Conservation (phyloP, 495 filamentous ascomycete species). For the Podospora tetraspora region DNA sequence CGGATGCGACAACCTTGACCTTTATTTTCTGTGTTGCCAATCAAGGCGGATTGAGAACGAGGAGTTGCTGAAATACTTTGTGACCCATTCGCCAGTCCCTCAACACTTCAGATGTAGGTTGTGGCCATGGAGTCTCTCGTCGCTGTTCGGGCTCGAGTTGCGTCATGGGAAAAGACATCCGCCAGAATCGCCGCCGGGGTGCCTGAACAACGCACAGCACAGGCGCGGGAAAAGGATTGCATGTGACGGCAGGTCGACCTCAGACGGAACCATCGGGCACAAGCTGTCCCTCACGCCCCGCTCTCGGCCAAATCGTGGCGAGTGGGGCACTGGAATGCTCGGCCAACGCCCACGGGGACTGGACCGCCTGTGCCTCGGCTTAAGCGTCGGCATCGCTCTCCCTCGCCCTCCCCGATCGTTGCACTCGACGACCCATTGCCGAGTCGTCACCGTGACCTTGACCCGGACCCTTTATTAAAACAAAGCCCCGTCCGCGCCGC, state of each 20-base stretch:
- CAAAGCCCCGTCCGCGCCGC: constrained; percentile 2
- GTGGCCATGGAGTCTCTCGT: background rate
- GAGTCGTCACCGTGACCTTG: background rate
- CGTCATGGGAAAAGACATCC: constrained; percentile 15
- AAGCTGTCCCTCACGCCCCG: constrained; percentile 8
- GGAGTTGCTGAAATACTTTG: background rate
- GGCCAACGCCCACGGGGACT: background rate
- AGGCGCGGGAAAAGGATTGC: constrained; percentile 4
- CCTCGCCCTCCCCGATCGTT: background rate
- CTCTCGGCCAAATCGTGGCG: constrained; percentile 16
- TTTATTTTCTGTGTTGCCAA: background rate
- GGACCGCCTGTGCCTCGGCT: constrained; percentile 14
- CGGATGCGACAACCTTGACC: background rate
- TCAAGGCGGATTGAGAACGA: background rate
- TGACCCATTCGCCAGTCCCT: background rate
- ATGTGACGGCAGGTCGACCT: constrained; percentile 13
- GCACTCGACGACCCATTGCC: background rate
- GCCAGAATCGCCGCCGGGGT: background rate
- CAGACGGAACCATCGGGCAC: background rate
- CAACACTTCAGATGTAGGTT: background rate
- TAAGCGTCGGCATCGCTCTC: constrained; percentile 8
- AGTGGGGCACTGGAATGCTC: constrained; percentile 7
- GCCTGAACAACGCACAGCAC: background rate
- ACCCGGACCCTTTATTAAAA: constrained; percentile 12
- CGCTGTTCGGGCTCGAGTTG: constrained; percentile 1